phyloP scores from a whole-genome alignment of 805 yeast genomes.

The Schwanniomyces occidentalis region DNA sequence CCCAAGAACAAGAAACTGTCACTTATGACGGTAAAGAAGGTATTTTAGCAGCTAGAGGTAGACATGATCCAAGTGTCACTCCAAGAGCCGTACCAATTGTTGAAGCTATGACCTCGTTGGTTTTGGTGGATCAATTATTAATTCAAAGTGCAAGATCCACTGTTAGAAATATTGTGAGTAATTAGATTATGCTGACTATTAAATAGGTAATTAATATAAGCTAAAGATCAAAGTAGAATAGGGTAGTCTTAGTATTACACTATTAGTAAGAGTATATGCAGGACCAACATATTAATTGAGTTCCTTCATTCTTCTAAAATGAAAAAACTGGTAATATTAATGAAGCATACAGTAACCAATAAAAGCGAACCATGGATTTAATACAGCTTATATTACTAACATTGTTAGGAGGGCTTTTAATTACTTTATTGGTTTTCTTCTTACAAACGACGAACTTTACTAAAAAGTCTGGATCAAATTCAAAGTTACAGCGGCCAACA shows the following conservation, averaged over 20 bases:
- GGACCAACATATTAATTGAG: too few species aligned
- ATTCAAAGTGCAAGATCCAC: constrained; percentile 81
- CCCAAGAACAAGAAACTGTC: constrained; percentile 87
- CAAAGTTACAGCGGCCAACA: constrained; percentile 46
- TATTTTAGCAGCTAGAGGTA: constrained; percentile 89
- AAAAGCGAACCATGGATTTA: too few species aligned
- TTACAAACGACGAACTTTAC: constrained; percentile 20
- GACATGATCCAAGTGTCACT: constrained; percentile 98
- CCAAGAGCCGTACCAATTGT: constrained; percentile 99
- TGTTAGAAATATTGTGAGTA: constrained; percentile 14
- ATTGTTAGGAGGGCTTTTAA: constrained; percentile 25
- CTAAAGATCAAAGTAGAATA: too few species aligned
- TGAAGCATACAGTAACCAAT: too few species aligned
- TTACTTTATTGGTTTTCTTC: constrained; percentile 23
- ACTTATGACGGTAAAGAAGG: constrained; percentile 89
- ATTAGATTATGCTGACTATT: too few species aligned
- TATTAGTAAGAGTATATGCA: too few species aligned
- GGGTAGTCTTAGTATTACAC: too few species aligned
- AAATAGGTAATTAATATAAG: too few species aligned
- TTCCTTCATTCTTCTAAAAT: too few species aligned
- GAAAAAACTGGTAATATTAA: too few species aligned
- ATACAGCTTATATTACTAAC: constrained; percentile 25
- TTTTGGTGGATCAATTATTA: constrained; percentile 80
- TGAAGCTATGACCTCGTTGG: constrained; percentile 97
- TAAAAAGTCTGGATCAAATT: constrained; percentile 8